Percentiles rank a stretch among this genome's conserved stretches.
phyloP scores from a whole-genome alignment of 2,329 filamentous ascomycete species.

The Cladosporium sp. region DNA sequence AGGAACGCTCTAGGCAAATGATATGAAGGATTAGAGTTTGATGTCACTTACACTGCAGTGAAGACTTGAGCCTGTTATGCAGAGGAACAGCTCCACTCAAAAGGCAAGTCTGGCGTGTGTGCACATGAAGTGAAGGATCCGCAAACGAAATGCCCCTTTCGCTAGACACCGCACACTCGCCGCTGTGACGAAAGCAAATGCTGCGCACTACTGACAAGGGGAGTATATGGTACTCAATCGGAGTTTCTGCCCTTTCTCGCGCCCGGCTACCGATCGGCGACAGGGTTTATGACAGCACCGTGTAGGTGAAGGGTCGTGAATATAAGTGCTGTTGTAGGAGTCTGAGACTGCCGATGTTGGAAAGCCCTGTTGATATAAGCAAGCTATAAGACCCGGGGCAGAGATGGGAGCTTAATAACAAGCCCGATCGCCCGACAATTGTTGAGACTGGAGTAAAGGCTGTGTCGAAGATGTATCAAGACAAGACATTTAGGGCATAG shows the following conservation, averaged over 20 bases:
- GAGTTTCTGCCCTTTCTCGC: conserved; percentile 26
- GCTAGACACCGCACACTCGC: conserved; percentile 22
- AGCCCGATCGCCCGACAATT: too few species aligned
- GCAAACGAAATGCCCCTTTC: conserved; percentile 16
- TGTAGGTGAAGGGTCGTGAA: neutral
- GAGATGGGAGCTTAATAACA: too few species aligned
- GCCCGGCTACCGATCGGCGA: conserved; percentile 9
- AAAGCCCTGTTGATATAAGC: neutral
- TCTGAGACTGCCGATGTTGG: conserved; percentile 1
- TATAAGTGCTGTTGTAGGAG: neutral
- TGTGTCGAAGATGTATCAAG: neutral
- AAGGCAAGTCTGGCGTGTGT: conserved; percentile 15
- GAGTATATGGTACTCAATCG: conserved; percentile 28
- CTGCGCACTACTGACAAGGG: conserved; percentile 23
- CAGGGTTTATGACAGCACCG: conserved; percentile 4
- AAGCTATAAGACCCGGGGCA: too few species aligned
- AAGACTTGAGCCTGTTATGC: conserved; percentile 9
- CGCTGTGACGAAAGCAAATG: conserved; percentile 21
- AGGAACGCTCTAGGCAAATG: conserved; percentile 7
- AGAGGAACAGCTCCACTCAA: conserved; percentile 11
- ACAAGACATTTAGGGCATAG: neutral
- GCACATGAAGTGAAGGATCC: conserved; percentile 7
- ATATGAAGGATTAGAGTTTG: conserved; percentile 5
- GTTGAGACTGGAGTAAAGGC: too few species aligned
- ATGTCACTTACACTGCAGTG: conserved; percentile 14